These are phyloP conservation scores for Eutrema salsugineum DNA, from an alignment of 441 rosid genomes.

Conservation along the genomic window DNA sequence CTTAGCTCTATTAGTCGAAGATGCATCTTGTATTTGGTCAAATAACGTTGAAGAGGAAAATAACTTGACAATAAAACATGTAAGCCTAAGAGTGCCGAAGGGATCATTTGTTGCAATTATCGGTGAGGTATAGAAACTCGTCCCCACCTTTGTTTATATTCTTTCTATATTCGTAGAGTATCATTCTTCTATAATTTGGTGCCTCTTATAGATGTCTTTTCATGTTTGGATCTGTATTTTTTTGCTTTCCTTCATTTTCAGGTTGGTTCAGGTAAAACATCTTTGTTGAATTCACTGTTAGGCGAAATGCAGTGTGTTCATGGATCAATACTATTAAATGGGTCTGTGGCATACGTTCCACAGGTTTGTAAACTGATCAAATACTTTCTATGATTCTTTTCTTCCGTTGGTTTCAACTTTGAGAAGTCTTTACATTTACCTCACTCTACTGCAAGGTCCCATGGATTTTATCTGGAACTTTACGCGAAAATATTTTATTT, in stretches of 20 bases:
- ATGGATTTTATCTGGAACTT: conserved; percentile 91
- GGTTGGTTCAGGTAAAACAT: conserved; percentile 99
- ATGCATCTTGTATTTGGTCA: conserved; percentile 81
- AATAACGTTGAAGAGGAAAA: conserved; percentile 38
- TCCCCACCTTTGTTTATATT: background rate
- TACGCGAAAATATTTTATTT: conserved; percentile 77
- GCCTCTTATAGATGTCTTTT: background rate
- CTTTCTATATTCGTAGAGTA: background rate
- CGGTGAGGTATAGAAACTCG: conserved; percentile 66
- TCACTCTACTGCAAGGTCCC: conserved; percentile 60
- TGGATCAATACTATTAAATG: conserved; percentile 60
- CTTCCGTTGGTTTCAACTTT: conserved; percentile 14
- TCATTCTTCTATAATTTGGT: background rate
- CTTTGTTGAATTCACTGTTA: conserved; percentile 68
- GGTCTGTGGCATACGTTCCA: conserved; percentile 81
- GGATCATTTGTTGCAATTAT: conserved; percentile 68
- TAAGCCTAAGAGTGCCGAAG: conserved; percentile 60
- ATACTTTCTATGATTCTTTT: background rate
- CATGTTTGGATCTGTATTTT: background rate
- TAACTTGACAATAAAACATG: conserved; percentile 54
- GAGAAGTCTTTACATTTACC: conserved; percentile 21
- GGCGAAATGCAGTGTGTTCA: conserved; percentile 66
- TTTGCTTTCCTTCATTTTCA: conserved; percentile 34
- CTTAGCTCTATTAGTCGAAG: conserved; percentile 47
- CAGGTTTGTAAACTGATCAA: conserved; percentile 56